Evolutionary conservation across 2,329 filamentous ascomycete genomes (phyloP), one percentile per base, ranked within the genome.

Genomic region (Phaeosphaeriaceae sp.): DNA sequence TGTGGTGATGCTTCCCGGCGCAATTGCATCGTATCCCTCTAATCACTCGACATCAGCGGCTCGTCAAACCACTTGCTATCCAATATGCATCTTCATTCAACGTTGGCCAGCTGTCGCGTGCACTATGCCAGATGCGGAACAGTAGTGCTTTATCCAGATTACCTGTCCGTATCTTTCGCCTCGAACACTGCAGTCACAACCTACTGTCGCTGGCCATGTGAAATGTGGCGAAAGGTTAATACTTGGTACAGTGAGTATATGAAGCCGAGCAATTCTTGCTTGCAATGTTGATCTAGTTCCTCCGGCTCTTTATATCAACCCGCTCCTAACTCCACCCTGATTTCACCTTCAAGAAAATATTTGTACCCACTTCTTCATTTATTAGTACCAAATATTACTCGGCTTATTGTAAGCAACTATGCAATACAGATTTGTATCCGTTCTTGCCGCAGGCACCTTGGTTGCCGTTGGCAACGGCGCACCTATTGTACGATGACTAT

Each of bases 391-490:
- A n/a, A 36, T 3, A 17, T 21, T 12, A 32, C 16, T 26, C 21
- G 12, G 12, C 29, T 18, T 13, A 12, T 20, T 32, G 15, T 20
- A 12, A 21, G 23, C 8, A 15, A 49, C 28, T 23, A 68, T 70
- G 67, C 66, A 66, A 38, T 64, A 66, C 56, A 61, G 56, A 45
- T 45, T 66, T 9, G 57, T 66, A 4, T 66, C 66, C 29, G 54
- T 60, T 16, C 51, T 70, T 23, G 63, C 63, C 46, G 57, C 54
- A 32, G 55, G 66, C 43, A 51, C 56, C 26, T 20, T 70, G 28
- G 35, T 67, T 29, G 56, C 53, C 30, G 57, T 57, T 8, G 57
- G 57, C 30, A 61, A 49, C 28, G 62, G 50, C 3, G 55, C 63
- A 9, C 66, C 67, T n/a, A 42, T 70, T 32, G 66, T 68, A 58